Evolutionary conservation across 2,329 filamentous ascomycete genomes (phyloP).

Genomic region (Lasiodiplodia citricola): DNA sequence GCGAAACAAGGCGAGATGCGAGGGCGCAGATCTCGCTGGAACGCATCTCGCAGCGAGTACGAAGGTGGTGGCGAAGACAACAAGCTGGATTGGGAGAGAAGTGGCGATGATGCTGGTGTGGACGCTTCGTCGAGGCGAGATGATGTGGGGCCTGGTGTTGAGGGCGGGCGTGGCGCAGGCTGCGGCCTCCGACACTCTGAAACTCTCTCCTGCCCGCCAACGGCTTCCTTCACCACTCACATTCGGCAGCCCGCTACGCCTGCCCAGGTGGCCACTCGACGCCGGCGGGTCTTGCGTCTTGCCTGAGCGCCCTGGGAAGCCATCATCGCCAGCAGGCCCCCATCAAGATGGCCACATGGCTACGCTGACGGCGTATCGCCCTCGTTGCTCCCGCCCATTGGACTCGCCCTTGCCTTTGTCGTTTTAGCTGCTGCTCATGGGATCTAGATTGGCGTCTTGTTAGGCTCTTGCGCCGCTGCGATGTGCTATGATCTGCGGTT

Average conservation of each 20-base stretch:
- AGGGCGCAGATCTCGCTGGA: neutral
- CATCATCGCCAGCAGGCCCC: neutral
- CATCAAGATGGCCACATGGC: neutral
- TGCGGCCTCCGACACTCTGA: slow-evolving; percentile 10
- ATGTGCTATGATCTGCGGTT: slow-evolving; percentile 10
- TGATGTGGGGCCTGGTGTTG: slow-evolving; percentile 11
- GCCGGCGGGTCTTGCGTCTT: neutral
- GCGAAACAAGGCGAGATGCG: neutral
- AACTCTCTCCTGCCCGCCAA: slow-evolving; percentile 1
- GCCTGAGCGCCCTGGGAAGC: neutral
- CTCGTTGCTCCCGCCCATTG: neutral
- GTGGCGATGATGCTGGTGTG: neutral
- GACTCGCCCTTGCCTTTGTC: neutral
- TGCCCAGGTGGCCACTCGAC: neutral
- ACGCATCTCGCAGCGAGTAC: neutral
- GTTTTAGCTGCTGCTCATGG: neutral
- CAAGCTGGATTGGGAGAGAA: neutral
- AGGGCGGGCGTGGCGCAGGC: neutral
- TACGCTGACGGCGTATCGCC: neutral
- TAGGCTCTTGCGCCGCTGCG: slow-evolving; percentile 1
- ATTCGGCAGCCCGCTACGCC: neutral
- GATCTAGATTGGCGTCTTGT: slow-evolving; percentile 1
- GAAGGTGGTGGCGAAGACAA: neutral
- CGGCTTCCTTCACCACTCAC: neutral
- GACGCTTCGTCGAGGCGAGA: neutral